Base-by-base conservation (phyloP, 345 rosid species). In the Bruguiera gymnorhiza region DNA sequence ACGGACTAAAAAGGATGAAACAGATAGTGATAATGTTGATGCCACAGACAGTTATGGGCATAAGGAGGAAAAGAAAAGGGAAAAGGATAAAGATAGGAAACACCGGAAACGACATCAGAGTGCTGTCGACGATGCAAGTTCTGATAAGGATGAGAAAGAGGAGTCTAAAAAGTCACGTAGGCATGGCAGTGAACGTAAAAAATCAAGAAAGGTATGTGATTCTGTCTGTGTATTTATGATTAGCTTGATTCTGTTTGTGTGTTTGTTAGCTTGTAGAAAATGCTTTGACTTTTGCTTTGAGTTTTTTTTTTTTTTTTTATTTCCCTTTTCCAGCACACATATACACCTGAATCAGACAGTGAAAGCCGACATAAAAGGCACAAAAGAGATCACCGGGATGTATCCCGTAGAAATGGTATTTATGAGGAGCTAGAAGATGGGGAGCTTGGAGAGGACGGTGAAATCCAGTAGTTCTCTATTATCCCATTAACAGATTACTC, bases 341-440 rank as follows among this genome's bases (percentile, higher is more conserved):
- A 86, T 76, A 77, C 94, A 5, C 93, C 99, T 36, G 94, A 89
- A 65, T 92, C 99, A 52, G 99, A 92, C 53, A 67, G 77, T 69
- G 99, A 89, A 79, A 86, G 76, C 58, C 79, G 89, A 72, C 94
- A 87, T 78, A 95, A 80, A 77, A 89, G 79, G 75, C 89, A 79
- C 73, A 90, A 86, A 75, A 90, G 90, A 76, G 99, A 92, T 29
- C 87, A 90, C 63, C 79, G 87, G 24, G 94, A 89, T 64, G 72
- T 89, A 68, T 73, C 87, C 48, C 92, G 92, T 23, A 80, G 91
- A 81, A 80, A 76, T 83, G 80, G 89, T 1, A 89, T 85, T 61
- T 57, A 86, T 60, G 96, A 92, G 1, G 97, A 95, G 69, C 87
- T 96, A 43, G 98, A 92, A 76, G 99, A 96, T 81, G 99, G 99